Evolutionary conservation across 1,284 basidiomycete species (phyloP).

Genomic region (Wolfiporia cocos): DNA sequence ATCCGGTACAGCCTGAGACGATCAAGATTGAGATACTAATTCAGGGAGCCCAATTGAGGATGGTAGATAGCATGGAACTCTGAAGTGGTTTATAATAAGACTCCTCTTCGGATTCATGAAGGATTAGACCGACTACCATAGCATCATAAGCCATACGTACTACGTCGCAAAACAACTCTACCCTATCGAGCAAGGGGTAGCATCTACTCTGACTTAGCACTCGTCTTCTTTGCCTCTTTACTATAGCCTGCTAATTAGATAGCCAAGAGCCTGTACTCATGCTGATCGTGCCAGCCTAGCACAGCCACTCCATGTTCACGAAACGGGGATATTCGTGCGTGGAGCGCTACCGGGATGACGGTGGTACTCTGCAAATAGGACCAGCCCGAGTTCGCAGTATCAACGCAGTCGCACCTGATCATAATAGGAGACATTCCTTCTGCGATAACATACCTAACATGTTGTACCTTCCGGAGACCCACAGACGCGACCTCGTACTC

Average conservation of each 20-base stretch:
- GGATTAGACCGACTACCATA: too few relatives aligned
- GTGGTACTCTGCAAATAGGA: constrained; percentile 69
- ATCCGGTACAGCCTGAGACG: too few relatives aligned
- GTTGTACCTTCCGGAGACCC: constrained; percentile 90
- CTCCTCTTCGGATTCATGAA: too few relatives aligned
- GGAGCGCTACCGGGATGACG: constrained; percentile 85
- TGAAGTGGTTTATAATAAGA: too few relatives aligned
- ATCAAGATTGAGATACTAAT: too few relatives aligned
- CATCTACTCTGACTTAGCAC: constrained; percentile 23
- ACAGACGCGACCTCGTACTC: constrained; percentile 78
- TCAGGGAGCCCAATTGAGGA: too few relatives aligned
- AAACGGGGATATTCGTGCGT: constrained; percentile 90
- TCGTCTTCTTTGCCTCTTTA: constrained; percentile 36
- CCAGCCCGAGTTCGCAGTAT: constrained; percentile 39
- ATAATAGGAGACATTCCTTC: constrained; percentile 51
- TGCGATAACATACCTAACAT: constrained; percentile 96
- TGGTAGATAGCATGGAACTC: too few relatives aligned
- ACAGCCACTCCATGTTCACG: constrained; percentile 92
- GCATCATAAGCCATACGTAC: too few relatives aligned
- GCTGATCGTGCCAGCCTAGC: constrained; percentile 86
- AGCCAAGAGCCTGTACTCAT: constrained; percentile 71
- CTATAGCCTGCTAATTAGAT: constrained; percentile 83
- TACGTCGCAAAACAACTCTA: too few relatives aligned
- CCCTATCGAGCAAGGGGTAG: too few relatives aligned
- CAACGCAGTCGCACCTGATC: neutral